Evolutionary conservation across 208 protist species (phyloP).

Genomic region (Giardia duodenalis): DNA sequence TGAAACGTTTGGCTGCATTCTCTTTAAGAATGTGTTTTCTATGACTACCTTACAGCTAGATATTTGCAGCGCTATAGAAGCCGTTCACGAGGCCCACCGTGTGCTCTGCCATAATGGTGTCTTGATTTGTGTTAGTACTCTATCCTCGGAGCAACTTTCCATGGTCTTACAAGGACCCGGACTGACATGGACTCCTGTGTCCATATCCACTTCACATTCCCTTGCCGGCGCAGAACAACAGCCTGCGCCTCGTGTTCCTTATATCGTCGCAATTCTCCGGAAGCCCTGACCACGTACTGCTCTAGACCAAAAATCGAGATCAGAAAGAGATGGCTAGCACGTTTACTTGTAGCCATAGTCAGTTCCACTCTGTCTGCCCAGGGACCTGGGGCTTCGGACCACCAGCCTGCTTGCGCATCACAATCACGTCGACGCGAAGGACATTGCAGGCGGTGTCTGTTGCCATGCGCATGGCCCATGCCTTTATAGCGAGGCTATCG

Average conservation of each 20-base stretch:
- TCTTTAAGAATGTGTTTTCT: neutral
- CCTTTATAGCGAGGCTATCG: slow-evolving; percentile 28
- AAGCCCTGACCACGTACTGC: no score
- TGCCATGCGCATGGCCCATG: slow-evolving; percentile 28
- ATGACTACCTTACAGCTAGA: neutral
- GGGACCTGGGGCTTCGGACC: slow-evolving; percentile 11
- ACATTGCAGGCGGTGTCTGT: slow-evolving; percentile 29
- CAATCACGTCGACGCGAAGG: slow-evolving; percentile 37
- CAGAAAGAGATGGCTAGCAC: no score
- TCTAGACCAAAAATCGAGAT: no score
- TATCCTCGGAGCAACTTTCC: neutral
- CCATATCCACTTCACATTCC: neutral
- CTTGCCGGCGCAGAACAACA: neutral
- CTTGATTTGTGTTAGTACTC: neutral
- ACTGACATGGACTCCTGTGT: neutral
- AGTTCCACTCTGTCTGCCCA: slow-evolving; percentile 23
- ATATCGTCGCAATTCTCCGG: neutral
- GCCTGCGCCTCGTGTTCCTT: neutral
- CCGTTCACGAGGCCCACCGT: neutral
- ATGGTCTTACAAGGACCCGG: neutral
- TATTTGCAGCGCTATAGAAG: neutral
- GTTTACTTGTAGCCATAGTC: neutral
- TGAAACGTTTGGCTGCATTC: neutral
- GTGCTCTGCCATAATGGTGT: neutral
- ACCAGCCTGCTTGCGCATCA: slow-evolving; percentile 36